phyloP scores from a whole-genome alignment of 2,329 filamentous ascomycete species.

The Clonostachys rhizophaga region DNA sequence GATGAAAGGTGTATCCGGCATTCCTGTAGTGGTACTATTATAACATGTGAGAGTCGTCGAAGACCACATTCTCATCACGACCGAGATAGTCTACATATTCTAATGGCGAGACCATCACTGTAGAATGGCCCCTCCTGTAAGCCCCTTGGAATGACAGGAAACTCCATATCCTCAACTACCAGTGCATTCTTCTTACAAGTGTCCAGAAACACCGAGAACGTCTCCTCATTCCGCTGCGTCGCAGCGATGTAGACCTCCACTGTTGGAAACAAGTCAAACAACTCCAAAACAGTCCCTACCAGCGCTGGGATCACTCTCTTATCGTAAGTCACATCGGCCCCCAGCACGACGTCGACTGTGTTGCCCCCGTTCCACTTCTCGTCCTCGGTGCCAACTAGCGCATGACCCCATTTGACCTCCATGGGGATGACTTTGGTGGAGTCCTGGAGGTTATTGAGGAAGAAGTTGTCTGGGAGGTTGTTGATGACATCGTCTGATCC shows the following conservation, averaged over 20 bases:
- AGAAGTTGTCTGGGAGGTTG: conserved; percentile 61
- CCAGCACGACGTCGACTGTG: conserved; percentile 60
- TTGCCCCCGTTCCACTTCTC: conserved; percentile 41
- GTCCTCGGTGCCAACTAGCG: conserved; percentile 53
- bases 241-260: conserved; percentile 63
- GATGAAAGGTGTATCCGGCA: too few species aligned
- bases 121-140: conserved; percentile 62
- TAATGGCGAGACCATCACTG: conserved; percentile 52
- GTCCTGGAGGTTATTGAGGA: conserved; percentile 60
- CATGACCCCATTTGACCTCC: conserved; percentile 61
- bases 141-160: conserved; percentile 25
- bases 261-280: conserved; percentile 51
- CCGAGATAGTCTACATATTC: conserved; percentile 29
- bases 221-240: conserved; percentile 65
- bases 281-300: conserved; percentile 57
- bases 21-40: too few species aligned
- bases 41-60: too few species aligned
- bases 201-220: conserved; percentile 59
- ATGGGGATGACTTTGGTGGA: conserved; percentile 38
- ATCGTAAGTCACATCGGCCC: conserved; percentile 78
- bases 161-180: conserved; percentile 34
- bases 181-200: conserved; percentile 47
- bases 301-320: conserved; percentile 56
- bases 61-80: too few species aligned
- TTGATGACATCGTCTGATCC: conserved; percentile 70